Conservation (phyloP, 306 rosid species). For the Rosa rugosa region DNA sequence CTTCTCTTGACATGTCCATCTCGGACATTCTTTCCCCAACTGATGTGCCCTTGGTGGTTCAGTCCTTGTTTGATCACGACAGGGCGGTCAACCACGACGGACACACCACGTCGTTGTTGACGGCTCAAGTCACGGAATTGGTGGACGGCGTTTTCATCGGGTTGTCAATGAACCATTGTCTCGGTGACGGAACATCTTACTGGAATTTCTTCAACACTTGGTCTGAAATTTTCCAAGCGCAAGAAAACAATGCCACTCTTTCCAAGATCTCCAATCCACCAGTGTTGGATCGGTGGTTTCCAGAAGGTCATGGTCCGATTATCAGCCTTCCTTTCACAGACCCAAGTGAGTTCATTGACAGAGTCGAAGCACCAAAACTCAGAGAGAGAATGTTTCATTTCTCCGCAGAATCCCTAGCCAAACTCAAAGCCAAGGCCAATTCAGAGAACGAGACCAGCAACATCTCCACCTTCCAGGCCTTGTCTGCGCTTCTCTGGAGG, state of each 20-base stretch:
- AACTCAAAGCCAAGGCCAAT: slow-evolving; percentile 61
- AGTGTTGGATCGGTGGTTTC: slow-evolving; percentile 47
- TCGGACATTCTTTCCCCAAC: slow-evolving; percentile 54
- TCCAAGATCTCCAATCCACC: slow-evolving; percentile 34
- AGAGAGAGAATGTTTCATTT: slow-evolving; percentile 63
- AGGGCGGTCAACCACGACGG: slow-evolving; percentile 61
- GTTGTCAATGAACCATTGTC: slow-evolving; percentile 52
- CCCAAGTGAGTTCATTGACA: slow-evolving; percentile 40
- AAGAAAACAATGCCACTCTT: not conserved
- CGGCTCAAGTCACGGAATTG: slow-evolving; percentile 58
- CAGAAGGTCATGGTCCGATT: slow-evolving; percentile 32
- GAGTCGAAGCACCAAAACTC: slow-evolving; percentile 37
- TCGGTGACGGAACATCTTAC: slow-evolving; percentile 60
- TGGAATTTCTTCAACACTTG: slow-evolving; percentile 64
- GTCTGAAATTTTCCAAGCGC: slow-evolving; percentile 57
- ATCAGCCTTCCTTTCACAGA: slow-evolving; percentile 48
- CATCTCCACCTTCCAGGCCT: slow-evolving; percentile 57
- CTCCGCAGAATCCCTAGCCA: slow-evolving; percentile 45
- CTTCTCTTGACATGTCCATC: slow-evolving; percentile 40
- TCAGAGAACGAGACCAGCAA: slow-evolving; percentile 23
- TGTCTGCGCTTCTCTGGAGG: slow-evolving; percentile 61
- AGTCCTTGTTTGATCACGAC: slow-evolving; percentile 56
- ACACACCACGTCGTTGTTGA: slow-evolving; percentile 46
- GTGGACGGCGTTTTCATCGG: slow-evolving; percentile 66
- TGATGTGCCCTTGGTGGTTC: slow-evolving; percentile 52